phyloP scores from a whole-genome alignment of 352 stramenopile species.

The Thraustochytrium striatum region DNA sequence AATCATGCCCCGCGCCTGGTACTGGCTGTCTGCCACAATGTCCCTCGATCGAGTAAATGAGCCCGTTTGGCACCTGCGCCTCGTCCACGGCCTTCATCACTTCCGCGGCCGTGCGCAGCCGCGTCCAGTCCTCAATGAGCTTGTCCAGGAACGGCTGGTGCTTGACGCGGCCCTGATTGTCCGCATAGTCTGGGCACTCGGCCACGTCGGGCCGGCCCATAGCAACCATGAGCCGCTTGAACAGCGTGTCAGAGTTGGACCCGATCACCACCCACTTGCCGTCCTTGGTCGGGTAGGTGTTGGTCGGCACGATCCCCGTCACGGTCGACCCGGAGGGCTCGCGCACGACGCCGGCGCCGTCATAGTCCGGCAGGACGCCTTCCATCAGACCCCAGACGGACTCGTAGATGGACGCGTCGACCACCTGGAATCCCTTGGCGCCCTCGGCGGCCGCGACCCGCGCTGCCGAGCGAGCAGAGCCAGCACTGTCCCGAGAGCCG shows the following conservation, averaged over 20 bases:
- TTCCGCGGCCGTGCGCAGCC: neutral
- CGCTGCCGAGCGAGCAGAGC: conserved; percentile 69
- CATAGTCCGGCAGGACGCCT: conserved; percentile 72
- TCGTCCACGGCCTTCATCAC: conserved; percentile 27
- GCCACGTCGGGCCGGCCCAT: conserved; percentile 35
- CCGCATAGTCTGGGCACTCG: neutral
- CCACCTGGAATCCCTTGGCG: conserved; percentile 61
- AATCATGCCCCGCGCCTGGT: conserved; percentile 46
- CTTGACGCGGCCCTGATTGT: conserved; percentile 34
- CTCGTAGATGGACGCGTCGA: conserved; percentile 79
- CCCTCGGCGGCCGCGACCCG: conserved; percentile 26
- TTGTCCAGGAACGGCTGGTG: conserved; percentile 31
- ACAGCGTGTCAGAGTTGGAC: conserved; percentile 74
- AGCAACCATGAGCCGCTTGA: conserved; percentile 50
- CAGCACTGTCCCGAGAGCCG: conserved; percentile 71
- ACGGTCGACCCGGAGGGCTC: conserved; percentile 77
- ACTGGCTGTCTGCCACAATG: conserved; percentile 45
- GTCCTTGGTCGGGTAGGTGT: conserved; percentile 74
- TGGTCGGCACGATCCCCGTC: conserved; percentile 73
- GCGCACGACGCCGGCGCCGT: conserved; percentile 69
- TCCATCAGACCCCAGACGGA: conserved; percentile 79
- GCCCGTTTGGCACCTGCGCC: conserved; percentile 43
- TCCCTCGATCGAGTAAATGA: conserved; percentile 51
- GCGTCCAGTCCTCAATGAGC: conserved; percentile 34
- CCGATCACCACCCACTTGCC: conserved; percentile 75